Evolutionary conservation across 306 rosid species (phyloP).

Genomic region (Cucurbita maxima): DNA sequence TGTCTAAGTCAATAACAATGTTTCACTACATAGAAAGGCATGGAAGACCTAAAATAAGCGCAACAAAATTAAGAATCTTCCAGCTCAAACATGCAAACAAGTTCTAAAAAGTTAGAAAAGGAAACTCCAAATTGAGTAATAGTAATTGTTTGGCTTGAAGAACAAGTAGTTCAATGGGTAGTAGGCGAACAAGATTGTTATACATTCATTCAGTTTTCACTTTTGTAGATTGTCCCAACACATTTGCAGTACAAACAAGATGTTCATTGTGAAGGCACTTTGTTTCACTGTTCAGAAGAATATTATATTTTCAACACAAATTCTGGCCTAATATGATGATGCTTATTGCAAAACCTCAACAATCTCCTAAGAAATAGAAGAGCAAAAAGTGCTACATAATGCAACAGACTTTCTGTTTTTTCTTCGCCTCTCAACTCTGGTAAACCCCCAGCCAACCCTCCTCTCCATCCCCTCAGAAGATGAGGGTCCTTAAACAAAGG

Average conservation of each 20-base stretch:
- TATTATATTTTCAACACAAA: not conserved
- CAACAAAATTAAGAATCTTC: not conserved
- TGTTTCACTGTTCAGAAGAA: not conserved
- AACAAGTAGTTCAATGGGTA: not conserved
- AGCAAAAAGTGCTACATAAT: not conserved
- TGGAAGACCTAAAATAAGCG: not conserved
- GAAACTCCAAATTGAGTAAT: not conserved
- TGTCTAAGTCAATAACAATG: too few relatives aligned
- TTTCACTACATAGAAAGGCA: too few relatives aligned
- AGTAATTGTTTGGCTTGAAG: not conserved
- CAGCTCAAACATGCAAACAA: not conserved
- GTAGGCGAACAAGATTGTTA: not conserved
- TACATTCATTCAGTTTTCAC: not conserved
- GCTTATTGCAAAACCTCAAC: not conserved
- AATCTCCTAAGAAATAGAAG: not conserved
- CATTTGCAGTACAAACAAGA: constrained; percentile 4
- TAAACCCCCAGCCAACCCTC: not conserved
- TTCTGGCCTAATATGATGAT: not conserved
- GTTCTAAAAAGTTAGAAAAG: not conserved
- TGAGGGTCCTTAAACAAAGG: not conserved
- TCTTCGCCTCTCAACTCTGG: not conserved
- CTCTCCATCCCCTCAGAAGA: not conserved
- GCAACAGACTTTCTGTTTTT: not conserved
- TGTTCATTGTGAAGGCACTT: constrained; percentile 1
- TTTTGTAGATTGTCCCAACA: not conserved